A percentile compares a stretch with the other conserved stretches of the same genome.
Conservation (phyloP, 2,329 filamentous ascomycete genomes). For the Chrysosporium keratinophilum region DNA sequence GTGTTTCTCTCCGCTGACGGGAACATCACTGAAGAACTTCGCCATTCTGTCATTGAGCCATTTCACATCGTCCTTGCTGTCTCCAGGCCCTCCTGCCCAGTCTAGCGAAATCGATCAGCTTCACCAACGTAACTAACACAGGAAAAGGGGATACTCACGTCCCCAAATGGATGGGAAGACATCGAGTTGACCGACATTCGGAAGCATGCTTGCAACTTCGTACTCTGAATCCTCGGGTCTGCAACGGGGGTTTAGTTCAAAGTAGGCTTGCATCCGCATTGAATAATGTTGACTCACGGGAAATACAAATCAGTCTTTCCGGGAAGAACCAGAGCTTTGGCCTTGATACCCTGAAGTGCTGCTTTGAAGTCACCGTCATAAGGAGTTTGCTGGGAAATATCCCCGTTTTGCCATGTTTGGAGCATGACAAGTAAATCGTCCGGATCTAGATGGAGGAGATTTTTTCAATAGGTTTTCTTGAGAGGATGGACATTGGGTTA, state of each 20-base stretch:
- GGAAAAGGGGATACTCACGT: slow-evolving; percentile 34
- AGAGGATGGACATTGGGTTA: neutral
- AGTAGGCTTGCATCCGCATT: neutral
- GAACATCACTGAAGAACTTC: slow-evolving; percentile 39
- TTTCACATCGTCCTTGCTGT: slow-evolving; percentile 58
- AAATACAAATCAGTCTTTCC: slow-evolving; percentile 70
- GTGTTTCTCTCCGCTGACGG: neutral
- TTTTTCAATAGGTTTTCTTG: neutral
- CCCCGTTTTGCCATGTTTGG: slow-evolving; percentile 66
- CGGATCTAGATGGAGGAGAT: slow-evolving; percentile 44
- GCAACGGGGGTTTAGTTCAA: neutral
- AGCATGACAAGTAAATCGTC: slow-evolving; percentile 67
- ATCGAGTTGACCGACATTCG: slow-evolving; percentile 46
- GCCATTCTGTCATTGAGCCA: slow-evolving; percentile 58
- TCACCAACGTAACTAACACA: neutral
- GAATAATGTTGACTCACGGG: slow-evolving; percentile 40
- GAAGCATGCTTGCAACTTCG: slow-evolving; percentile 55
- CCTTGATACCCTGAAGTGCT: slow-evolving; percentile 59
- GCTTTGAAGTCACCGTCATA: slow-evolving; percentile 57
- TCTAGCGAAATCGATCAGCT: slow-evolving; percentile 23
- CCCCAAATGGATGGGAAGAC: slow-evolving; percentile 56
- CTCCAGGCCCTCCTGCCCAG: slow-evolving; percentile 59
- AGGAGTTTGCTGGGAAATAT: slow-evolving; percentile 57
- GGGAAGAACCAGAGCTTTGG: slow-evolving; percentile 61
- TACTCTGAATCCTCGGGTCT: slow-evolving; percentile 66